These are phyloP conservation scores for Nemania bipapillata DNA, from an alignment of 2,329 filamentous ascomycete genomes.

Conservation along the genomic window DNA sequence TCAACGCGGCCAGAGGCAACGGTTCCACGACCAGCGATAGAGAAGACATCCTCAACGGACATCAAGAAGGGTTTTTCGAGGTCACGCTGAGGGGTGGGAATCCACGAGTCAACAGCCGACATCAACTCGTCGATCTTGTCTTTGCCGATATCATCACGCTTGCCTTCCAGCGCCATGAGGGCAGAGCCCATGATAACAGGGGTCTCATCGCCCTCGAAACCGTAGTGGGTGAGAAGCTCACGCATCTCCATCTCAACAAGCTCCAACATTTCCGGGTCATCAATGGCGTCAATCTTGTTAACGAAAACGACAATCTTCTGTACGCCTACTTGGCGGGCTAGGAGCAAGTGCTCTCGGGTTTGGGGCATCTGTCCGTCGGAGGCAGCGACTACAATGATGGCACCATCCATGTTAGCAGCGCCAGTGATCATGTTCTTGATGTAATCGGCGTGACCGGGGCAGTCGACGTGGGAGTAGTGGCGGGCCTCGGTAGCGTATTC, in stretches of 20 bases:
- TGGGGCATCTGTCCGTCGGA: constrained; percentile 99
- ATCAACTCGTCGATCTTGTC: constrained; percentile 92
- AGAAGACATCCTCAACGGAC: constrained; percentile 95
- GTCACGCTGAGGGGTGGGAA: constrained; percentile 92
- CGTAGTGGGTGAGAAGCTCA: constrained; percentile 90
- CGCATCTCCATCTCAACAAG: constrained; percentile 99
- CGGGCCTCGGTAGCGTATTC: constrained; percentile 94
- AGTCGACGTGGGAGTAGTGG: constrained; percentile 99
- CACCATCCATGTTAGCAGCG: constrained; percentile 98
- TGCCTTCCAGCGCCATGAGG: constrained; percentile 89
- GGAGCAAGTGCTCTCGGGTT: constrained; percentile 96
- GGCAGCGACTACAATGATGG: constrained; percentile 97
- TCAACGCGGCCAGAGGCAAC: constrained; percentile 97
- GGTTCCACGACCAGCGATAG: constrained; percentile 91
- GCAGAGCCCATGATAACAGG: constrained; percentile 97
- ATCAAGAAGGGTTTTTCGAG: constrained; percentile 99
- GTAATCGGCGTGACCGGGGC: constrained; percentile 99
- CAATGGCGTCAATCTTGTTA: constrained; percentile 98
- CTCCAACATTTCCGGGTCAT: constrained; percentile 99
- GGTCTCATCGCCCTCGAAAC: constrained; percentile 97
- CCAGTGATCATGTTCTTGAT: constrained; percentile 99
- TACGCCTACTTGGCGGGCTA: constrained; percentile 97
- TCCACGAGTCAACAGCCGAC: constrained; percentile 91
- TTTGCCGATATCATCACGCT: constrained; percentile 85
- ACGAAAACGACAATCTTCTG: constrained; percentile 99